These are phyloP conservation scores for Lanmaoa rubissima DNA, from an alignment of 768 basidiomycete species.

Conservation along the genomic window DNA sequence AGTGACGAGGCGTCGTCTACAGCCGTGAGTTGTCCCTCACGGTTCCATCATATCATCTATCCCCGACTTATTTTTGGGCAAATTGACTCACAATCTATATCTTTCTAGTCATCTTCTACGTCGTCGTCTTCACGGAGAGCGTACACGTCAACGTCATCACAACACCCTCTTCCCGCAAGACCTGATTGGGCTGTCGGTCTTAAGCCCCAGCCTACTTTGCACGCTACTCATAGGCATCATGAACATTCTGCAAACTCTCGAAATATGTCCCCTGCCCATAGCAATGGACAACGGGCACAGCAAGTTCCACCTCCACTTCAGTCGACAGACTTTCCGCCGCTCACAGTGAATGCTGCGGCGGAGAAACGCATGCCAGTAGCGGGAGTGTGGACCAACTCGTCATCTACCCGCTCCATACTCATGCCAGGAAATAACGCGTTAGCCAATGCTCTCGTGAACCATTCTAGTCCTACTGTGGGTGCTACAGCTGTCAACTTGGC, in stretches of 20 bases:
- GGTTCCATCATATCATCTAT: not conserved
- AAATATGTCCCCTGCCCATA: conserved; percentile 39
- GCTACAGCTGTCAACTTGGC: conserved; percentile 4
- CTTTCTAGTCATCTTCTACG: conserved; percentile 66
- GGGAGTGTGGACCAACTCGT: conserved; percentile 71
- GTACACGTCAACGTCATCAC: conserved; percentile 69
- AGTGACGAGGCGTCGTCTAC: conserved; percentile 77
- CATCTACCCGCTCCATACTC: conserved; percentile 51
- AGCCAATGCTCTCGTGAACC: conserved; percentile 38
- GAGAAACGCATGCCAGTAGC: conserved; percentile 57
- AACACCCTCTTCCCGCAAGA: conserved; percentile 76
- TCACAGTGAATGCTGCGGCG: conserved; percentile 42
- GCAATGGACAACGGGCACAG: conserved; percentile 35
- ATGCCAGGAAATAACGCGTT: conserved; percentile 36
- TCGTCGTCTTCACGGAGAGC: conserved; percentile 80
- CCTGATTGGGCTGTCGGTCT: conserved; percentile 91
- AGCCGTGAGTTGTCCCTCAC: conserved; percentile 52
- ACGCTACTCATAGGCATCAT: conserved; percentile 52
- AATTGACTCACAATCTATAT: conserved; percentile 16
- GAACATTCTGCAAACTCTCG: conserved; percentile 42
- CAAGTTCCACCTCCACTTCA: conserved; percentile 46
- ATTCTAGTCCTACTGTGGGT: conserved; percentile 28
- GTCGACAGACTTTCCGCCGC: conserved; percentile 69
- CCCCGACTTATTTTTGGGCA: not conserved
- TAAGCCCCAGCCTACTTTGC: conserved; percentile 69